Conservation (phyloP, 345 rosid genomes). For the Populus davidiana region DNA sequence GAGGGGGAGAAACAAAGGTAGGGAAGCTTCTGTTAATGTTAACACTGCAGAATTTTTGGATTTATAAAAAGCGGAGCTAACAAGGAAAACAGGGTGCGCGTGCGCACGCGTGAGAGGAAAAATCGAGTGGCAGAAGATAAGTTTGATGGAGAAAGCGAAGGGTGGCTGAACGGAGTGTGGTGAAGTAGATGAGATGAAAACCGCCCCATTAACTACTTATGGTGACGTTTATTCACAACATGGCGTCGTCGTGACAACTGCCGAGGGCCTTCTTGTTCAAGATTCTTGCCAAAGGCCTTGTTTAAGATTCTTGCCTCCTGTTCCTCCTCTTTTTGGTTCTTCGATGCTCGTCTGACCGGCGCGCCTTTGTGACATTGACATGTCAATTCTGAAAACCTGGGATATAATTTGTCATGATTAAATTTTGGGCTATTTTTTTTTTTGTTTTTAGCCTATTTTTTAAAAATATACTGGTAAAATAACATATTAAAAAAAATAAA, state of each 20-base stretch:
- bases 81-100: background rate
- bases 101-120: background rate
- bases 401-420: too few relatives aligned
- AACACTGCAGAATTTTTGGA: background rate
- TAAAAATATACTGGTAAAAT: too few relatives aligned
- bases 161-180: constrained; percentile 27
- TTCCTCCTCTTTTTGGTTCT: too few relatives aligned
- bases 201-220: constrained; percentile 46
- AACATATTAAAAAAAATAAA: too few relatives aligned
- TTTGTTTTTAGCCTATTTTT: too few relatives aligned
- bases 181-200: constrained; percentile 66
- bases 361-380: too few relatives aligned
- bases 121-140: background rate
- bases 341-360: too few relatives aligned
- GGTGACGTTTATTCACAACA: background rate
- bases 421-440: too few relatives aligned
- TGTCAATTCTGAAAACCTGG: too few relatives aligned
- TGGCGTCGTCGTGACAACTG: background rate
- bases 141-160: background rate
- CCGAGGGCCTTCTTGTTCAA: background rate
- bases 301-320: too few relatives aligned
- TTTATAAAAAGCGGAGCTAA: background rate
- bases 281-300: too few relatives aligned
- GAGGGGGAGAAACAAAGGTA: background rate
- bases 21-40: background rate